A percentile compares a stretch with the other conserved stretches of the same genome.
Evolutionary conservation across 495 filamentous ascomycete genomes (phyloP).

Genomic region (Pyrenula massariospora): DNA sequence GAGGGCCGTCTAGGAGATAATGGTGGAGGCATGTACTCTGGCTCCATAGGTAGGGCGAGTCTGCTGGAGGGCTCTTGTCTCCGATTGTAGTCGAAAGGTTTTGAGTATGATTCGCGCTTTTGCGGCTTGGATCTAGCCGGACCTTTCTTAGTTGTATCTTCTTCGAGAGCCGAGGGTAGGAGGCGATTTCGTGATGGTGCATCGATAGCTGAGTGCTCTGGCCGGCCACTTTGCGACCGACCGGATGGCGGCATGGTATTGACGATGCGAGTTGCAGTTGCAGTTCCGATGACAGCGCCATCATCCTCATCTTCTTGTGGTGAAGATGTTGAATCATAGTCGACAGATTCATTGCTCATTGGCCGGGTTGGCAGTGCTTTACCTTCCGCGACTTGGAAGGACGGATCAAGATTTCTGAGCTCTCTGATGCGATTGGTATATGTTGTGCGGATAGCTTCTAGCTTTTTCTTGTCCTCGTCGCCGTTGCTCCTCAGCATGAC

Average conservation of each 20-base stretch:
- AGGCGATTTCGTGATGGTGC: neutral
- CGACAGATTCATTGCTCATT: slow-evolving; percentile 36
- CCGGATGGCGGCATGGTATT: slow-evolving; percentile 13
- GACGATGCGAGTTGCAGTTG: slow-evolving; percentile 28
- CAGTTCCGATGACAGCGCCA: slow-evolving; percentile 31
- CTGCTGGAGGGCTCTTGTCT: slow-evolving; percentile 22
- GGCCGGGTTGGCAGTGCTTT: slow-evolving; percentile 74
- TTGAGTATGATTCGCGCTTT: slow-evolving; percentile 21
- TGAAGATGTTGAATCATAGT: slow-evolving; percentile 15
- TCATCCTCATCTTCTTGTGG: slow-evolving; percentile 19
- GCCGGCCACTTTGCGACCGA: slow-evolving; percentile 1
- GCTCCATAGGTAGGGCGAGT: slow-evolving; percentile 30
- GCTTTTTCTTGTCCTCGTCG: slow-evolving; percentile 73
- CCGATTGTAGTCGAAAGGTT: slow-evolving; percentile 23
- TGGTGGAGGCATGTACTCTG: slow-evolving; percentile 51
- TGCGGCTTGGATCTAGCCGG: slow-evolving; percentile 8
- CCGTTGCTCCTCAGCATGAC: slow-evolving; percentile 76
- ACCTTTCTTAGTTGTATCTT: neutral
- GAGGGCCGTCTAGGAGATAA: slow-evolving; percentile 25
- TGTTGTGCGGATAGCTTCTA: slow-evolving; percentile 79
- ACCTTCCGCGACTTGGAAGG: slow-evolving; percentile 38
- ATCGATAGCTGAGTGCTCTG: neutral
- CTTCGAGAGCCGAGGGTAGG: slow-evolving; percentile 13
- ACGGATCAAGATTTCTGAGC: slow-evolving; percentile 55
- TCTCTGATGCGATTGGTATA: slow-evolving; percentile 84